Conservation (phyloP, 2,329 filamentous ascomycete genomes). For the Trichoderma harzianum region DNA sequence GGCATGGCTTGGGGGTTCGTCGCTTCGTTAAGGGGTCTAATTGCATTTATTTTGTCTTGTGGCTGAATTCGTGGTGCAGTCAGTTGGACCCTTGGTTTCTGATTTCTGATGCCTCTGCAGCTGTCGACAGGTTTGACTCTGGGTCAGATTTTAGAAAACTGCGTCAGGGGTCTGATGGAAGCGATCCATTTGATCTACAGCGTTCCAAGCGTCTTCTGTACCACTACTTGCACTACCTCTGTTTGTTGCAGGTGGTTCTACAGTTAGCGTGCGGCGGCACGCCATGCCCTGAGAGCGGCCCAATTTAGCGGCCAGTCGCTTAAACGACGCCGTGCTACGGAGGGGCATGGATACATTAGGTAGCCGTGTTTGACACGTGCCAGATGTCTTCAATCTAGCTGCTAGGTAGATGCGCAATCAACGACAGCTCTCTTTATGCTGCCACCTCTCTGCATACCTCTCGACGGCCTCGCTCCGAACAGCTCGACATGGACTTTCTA, state of each 20-base stretch:
- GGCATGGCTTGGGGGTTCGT: not conserved
- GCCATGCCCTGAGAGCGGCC: constrained; percentile 10
- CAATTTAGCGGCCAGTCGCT: constrained; percentile 7
- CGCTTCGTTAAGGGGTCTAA: not conserved
- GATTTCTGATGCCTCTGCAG: not conserved
- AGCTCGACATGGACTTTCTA: constrained; percentile 79
- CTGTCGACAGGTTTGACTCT: not conserved
- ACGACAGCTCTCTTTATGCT: not conserved
- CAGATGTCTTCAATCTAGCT: not conserved
- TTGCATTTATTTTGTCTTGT: not conserved
- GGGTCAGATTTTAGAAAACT: not conserved
- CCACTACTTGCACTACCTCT: not conserved
- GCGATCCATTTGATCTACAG: not conserved
- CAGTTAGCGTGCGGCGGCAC: not conserved
- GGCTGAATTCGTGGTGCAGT: not conserved
- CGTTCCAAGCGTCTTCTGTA: not conserved
- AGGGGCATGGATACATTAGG: not conserved
- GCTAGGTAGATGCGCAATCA: not conserved
- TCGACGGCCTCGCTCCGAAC: not conserved
- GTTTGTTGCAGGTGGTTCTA: not conserved
- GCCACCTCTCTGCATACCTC: no score
- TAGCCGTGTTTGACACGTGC: constrained; percentile 13
- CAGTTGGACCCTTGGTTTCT: not conserved
- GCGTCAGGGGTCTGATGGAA: not conserved
- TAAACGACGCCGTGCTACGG: constrained; percentile 2